Base-by-base conservation (phyloP, 1,284 basidiomycete genomes). In the Cerrena zonata region DNA sequence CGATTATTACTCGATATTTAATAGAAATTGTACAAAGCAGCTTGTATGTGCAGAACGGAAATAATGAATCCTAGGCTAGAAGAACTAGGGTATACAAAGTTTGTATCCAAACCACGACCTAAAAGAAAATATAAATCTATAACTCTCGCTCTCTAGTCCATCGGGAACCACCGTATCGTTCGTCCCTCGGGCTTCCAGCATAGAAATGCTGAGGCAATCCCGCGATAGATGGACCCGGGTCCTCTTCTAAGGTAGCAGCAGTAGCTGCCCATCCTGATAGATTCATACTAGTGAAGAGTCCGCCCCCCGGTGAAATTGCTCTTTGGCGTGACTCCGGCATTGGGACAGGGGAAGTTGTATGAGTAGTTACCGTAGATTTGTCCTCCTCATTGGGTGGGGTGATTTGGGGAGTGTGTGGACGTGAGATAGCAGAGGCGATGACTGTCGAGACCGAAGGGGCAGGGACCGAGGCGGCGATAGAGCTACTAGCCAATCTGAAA, bases 201-300 rank as follows among this genome's bases (percentile, higher is more conserved):
- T 51, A 56, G 39, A 56, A 61, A 15, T 53, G 30, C 23, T 46
- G 42, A 7, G 56, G 22, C 19, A 52, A 47, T 13, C 39, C 48
- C 22, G 47, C 41, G n/a, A 50, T 52, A n/a, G 47, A 23, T 5
- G 48, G 27, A 7, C 52, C 54, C 15, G 42, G 45, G 11, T 44
- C 34, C 7, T 34, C 15, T 2, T 61, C 57, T 2, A 52, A 22
- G 15, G 48, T 30, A 15, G 47, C 40, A 21, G 54, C 52, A 13
- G 61, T 55, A 15, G 60, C 56, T n/a, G 61, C 61, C 61, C 62
- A 65, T 19, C 61, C 59, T 2, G 65, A 55, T 48, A 65, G 53
- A 46, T 58, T 59, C 25, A 59, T 48, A 15, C 57, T 51, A 7
- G 59, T 61, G 45, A 65, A 58, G 19, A 66, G 51, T n/a, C 54